phyloP scores from a whole-genome alignment of 305 asterid species.

The Coffea humblotiana region DNA sequence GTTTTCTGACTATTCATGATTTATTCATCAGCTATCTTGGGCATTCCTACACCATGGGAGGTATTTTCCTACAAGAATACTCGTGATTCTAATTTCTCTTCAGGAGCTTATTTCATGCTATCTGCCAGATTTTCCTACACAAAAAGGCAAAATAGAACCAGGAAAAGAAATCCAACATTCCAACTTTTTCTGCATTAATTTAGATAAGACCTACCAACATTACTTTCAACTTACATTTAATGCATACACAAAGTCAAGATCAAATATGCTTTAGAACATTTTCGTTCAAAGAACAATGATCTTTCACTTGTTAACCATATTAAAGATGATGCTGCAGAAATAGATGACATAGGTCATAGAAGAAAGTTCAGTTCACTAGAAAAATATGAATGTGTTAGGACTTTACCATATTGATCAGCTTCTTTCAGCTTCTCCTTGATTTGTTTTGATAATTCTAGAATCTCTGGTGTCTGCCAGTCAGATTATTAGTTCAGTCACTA shows the following conservation, averaged over 20 bases:
- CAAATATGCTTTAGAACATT: neutral
- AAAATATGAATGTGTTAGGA: neutral
- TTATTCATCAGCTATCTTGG: neutral
- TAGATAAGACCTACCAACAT: neutral
- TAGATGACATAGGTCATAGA: neutral
- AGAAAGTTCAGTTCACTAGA: neutral
- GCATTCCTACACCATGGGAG: neutral
- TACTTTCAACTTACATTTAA: neutral
- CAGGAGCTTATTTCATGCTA: neutral
- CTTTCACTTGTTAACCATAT: no score
- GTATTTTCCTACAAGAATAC: neutral
- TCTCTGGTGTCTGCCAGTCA: conserved; percentile 60
- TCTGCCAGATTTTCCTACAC: neutral
- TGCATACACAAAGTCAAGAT: neutral
- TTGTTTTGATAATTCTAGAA: conserved; percentile 65
- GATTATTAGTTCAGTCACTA: conserved; percentile 11
- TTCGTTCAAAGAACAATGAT: no score
- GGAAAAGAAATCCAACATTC: no score
- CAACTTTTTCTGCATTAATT: neutral
- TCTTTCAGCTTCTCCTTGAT: conserved; percentile 74
- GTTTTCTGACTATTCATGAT: neutral
- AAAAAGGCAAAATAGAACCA: neutral
- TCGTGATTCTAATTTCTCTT: neutral
- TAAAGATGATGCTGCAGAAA: neutral
- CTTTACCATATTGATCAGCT: conserved; percentile 62